phyloP scores from a whole-genome alignment of 176 grass and related monocot genomes.

The Melocanna baccifera region DNA sequence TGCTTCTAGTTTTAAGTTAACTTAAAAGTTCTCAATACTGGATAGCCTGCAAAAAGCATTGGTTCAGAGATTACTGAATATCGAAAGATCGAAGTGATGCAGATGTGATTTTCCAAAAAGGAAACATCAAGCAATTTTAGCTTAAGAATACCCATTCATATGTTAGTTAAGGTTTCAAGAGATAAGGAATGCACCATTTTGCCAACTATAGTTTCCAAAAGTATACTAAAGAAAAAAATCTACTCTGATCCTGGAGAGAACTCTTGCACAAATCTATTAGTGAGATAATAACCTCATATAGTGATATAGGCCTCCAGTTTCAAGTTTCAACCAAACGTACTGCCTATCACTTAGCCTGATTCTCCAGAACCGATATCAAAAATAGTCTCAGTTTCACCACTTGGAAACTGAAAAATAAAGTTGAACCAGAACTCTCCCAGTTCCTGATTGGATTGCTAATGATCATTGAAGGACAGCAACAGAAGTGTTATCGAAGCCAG shows the following conservation, averaged over 20 bases:
- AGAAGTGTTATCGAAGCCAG: neutral
- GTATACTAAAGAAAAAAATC: neutral
- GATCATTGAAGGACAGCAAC: neutral
- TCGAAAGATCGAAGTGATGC: neutral
- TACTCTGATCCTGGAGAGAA: neutral
- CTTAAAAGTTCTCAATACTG: neutral
- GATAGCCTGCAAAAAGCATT: neutral
- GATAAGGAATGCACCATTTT: neutral
- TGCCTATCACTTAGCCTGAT: neutral
- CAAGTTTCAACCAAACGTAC: neutral
- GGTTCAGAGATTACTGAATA: neutral
- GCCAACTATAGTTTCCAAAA: conserved; percentile 6
- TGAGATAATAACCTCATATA: neutral
- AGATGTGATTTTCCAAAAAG: neutral
- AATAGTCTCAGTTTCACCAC: neutral
- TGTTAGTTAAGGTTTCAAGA: neutral
- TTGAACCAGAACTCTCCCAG: conserved; percentile 3
- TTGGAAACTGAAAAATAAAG: neutral
- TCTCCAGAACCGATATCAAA: neutral
- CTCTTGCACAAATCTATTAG: neutral
- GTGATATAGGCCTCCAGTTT: neutral
- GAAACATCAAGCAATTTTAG: neutral
- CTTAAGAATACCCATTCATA: neutral
- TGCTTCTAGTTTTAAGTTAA: conserved; percentile 28
- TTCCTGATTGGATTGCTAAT: neutral